Evolutionary conservation across 192 early-diverging fungal genomes (phyloP), one percentile per base, ranked within the genome.

Genomic region (Coemansia umbellata): DNA sequence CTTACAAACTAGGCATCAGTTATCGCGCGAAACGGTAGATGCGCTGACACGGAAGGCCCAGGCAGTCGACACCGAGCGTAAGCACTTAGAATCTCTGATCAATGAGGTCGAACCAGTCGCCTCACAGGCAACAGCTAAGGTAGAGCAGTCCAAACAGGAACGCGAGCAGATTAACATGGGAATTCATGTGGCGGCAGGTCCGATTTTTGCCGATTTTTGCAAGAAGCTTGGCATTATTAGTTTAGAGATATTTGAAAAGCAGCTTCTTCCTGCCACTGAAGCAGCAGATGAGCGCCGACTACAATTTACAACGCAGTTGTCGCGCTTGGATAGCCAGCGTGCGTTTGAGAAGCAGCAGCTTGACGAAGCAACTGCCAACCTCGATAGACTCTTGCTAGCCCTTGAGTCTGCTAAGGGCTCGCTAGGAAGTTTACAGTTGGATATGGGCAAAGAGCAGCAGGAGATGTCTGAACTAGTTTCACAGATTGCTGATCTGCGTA

Each of bases 181-280:
- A 8, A 80, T 90, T 35, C 66, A 71, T 19, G 50, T 59, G 17
- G 74, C 81, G 19, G 84, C 86, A 32, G 84, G 87, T 49, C 59
- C 73, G 13, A 71, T 91, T 5, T 99, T 99, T 80, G 79, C 75
- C 1, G 76, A 72, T 1, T 94, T 99, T 45, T 97, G 97, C 67
- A 37, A 42, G 26, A 52, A 60, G 8, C 84, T 92, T n/a, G 75
- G 80, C 3, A 85, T 97, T 1, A 36, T 69, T 8, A 88, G 83
- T 52, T 84, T 97, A 52, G 86, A 90, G 4, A 94, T 90, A 50
- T 97, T 93, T 60, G 94, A 99, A 60, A 81, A 82, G 15, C 70
- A 81, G 21, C 84, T 87, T 36, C 72, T 90, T 13, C 79, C 79
- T 11, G 60, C 86, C 3, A 72, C 89, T 2, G 83, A 88, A 51